Percentiles rank a stretch among this genome's conserved stretches.
These are phyloP conservation scores for Termitomyces sp. DNA, from an alignment of 768 basidiomycete species.

Conservation along the genomic window DNA sequence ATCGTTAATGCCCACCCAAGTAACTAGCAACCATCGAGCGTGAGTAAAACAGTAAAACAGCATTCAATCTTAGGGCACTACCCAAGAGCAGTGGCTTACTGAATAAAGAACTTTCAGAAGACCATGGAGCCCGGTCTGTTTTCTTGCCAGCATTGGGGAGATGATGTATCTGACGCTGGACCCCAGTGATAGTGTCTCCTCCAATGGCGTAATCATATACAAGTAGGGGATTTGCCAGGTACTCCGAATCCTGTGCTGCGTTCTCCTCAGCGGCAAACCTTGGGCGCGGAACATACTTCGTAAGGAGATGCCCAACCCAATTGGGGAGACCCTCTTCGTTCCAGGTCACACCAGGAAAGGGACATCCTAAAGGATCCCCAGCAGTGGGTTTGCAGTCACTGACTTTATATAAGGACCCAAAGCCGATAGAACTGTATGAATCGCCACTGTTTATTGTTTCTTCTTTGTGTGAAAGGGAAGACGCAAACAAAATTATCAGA, in stretches of 20 bases:
- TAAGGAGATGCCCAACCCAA: slow-evolving; percentile 62
- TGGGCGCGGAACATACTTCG: slow-evolving; percentile 35
- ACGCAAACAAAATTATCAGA: slow-evolving; percentile 51
- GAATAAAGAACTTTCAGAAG: slow-evolving; percentile 39
- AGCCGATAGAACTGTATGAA: slow-evolving; percentile 50
- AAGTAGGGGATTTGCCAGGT: slow-evolving; percentile 33
- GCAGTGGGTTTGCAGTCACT: slow-evolving; percentile 29
- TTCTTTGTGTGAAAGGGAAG: too few species aligned
- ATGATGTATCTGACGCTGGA: slow-evolving; percentile 35
- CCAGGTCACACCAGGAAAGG: slow-evolving; percentile 47
- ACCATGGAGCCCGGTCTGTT: slow-evolving; percentile 39
- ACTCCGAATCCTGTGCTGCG: slow-evolving; percentile 25
- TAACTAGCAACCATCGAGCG: slow-evolving; percentile 37
- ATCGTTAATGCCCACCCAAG: slow-evolving; percentile 70
- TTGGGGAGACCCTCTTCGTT: slow-evolving; percentile 47
- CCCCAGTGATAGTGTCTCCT: slow-evolving; percentile 42
- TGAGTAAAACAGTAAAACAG: not conserved
- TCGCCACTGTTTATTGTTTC: slow-evolving; percentile 49
- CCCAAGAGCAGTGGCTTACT: too few species aligned
- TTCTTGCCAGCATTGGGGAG: slow-evolving; percentile 31
- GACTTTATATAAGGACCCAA: slow-evolving; percentile 10
- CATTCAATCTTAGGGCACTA: not conserved
- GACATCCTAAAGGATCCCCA: slow-evolving; percentile 43
- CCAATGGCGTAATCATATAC: slow-evolving; percentile 59
- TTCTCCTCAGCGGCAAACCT: slow-evolving; percentile 24